Base-by-base conservation (phyloP, 352 stramenopile genomes). In the Pythium periplocum region DNA sequence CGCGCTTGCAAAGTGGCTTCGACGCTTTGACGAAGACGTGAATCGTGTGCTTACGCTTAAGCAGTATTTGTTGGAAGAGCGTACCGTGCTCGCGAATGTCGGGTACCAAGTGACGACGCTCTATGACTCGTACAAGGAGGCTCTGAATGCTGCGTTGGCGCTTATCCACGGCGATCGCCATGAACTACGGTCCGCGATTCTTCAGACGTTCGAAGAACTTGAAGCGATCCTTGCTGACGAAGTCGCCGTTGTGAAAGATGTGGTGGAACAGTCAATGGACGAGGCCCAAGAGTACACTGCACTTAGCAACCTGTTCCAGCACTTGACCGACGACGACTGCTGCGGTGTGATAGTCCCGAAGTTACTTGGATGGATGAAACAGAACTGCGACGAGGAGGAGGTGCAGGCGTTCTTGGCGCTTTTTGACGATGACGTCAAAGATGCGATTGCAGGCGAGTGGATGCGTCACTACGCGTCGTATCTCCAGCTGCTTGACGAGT, bases 361-460 rank as follows among this genome's bases (percentile, higher is more conserved):
- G 57, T 40, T 90, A 35, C 66, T 90, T 4, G 78, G 75, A 3
- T 89, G 75, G 75, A 86, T 89, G 78, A 78, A 75, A 53, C 71
- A 69, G 33, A 63, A 74, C 49, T 66, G 84, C 59, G 63, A 52
- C 37, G 73, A 81, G 26, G 48, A 62, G 6, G 73, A 86, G 33
- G 67, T 81, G 48, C 56, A 71, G 33, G 55, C 68, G 4, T 89
- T 89, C 48, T 57, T 86, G 10, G 57, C 58, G 42, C 60, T 86
- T 1, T 85, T 88, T 48, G 69, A 71, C 45, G 12, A 59, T 12
- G 68, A 89, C 35, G 57, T 84, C 26, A 68, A 83, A 45, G 62
- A 83, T 62, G 68, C 61, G 37, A 64, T 89, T 35, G 74, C 73
- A 2, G 78, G 78, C 50, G 72, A 84, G 45, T 89, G 78, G 78